Evolutionary conservation across 257 asterid genomes (phyloP).

Genomic region (Solanum commersonii): DNA sequence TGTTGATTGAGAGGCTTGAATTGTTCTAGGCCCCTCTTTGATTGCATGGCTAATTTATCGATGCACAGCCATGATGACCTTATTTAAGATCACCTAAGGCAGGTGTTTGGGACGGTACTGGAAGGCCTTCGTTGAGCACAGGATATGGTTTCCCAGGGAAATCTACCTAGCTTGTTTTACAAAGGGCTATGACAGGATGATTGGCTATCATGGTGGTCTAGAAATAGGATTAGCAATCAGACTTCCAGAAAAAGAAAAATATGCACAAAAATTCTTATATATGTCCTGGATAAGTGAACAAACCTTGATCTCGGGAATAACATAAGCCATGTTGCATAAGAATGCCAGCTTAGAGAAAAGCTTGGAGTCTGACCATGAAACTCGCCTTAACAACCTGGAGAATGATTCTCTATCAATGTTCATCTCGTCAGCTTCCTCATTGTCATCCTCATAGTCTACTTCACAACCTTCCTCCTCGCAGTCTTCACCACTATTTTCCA

Average conservation of each 20-base stretch:
- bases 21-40: neutral
- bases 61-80: neutral
- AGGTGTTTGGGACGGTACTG: neutral
- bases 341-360: conserved; percentile 63
- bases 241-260: neutral
- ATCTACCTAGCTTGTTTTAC: neutral
- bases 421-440: conserved; percentile 24
- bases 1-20: neutral
- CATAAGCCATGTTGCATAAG: conserved; percentile 86
- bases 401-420: conserved; percentile 35
- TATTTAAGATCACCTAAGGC: neutral
- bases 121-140: neutral
- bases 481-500: conserved; percentile 18
- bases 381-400: conserved; percentile 32
- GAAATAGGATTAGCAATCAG: neutral
- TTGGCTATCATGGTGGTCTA: neutral
- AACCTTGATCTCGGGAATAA: conserved; percentile 75
- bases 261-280: neutral
- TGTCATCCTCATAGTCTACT: conserved; percentile 49
- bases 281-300: neutral
- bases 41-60: neutral
- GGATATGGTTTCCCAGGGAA: neutral
- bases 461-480: conserved; percentile 33
- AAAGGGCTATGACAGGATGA: neutral
- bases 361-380: conserved; percentile 68